Percentiles rank a stretch among this genome's conserved stretches.
These are phyloP conservation scores for Umbelopsis isabellina DNA, from an alignment of 192 early-diverging fungal genomes.

Conservation along the genomic window DNA sequence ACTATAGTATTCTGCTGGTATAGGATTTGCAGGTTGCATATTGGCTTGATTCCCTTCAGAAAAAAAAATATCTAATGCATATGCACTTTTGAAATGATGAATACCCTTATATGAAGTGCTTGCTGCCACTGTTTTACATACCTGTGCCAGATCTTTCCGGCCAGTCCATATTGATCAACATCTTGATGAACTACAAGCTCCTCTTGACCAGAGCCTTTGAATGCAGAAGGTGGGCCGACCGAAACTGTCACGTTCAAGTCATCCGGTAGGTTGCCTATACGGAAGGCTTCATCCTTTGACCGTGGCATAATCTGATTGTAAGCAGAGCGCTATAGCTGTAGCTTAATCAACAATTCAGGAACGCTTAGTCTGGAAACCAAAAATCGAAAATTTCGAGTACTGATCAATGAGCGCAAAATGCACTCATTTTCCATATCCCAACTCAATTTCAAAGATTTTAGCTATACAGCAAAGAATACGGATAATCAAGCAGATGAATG, in stretches of 20 bases:
- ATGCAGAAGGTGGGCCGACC: conserved; percentile 24
- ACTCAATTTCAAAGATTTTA: too few relatives aligned
- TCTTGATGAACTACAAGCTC: conserved; percentile 38
- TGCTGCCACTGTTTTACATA: conserved; percentile 3
- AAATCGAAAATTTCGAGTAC: too few relatives aligned
- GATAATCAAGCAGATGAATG: not conserved
- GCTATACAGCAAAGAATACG: not conserved
- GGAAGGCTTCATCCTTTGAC: conserved; percentile 18
- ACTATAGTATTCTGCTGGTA: conserved; percentile 43
- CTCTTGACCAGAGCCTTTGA: not conserved
- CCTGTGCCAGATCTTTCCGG: conserved; percentile 60
- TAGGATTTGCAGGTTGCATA: conserved; percentile 42
- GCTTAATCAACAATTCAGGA: too few relatives aligned
- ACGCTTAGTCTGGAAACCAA: too few relatives aligned
- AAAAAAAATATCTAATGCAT: conserved; percentile 46
- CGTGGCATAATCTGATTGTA: not conserved
- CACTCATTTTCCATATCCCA: too few relatives aligned
- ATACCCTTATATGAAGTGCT: not conserved
- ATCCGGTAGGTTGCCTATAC: conserved; percentile 32
- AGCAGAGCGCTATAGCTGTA: not conserved
- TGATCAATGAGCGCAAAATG: too few relatives aligned
- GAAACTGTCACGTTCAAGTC: conserved; percentile 29
- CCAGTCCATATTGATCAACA: conserved; percentile 50
- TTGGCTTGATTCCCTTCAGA: conserved; percentile 28
- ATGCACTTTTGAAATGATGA: conserved; percentile 39